These are phyloP conservation scores for Tricholoma flavovirens DNA, from an alignment of 768 basidiomycete genomes.

Conservation along the genomic window DNA sequence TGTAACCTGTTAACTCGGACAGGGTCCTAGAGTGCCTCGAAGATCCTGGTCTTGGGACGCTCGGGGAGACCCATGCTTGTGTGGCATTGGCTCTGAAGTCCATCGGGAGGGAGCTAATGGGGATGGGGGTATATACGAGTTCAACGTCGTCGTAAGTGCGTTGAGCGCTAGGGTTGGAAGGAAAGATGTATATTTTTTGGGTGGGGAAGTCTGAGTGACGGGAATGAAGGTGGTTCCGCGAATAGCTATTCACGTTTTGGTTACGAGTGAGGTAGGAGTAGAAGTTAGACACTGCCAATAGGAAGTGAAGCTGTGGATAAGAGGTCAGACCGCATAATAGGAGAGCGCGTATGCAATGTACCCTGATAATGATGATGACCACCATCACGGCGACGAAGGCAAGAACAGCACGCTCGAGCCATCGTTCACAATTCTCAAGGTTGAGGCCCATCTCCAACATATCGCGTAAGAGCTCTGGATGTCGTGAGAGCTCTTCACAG, in stretches of 20 bases:
- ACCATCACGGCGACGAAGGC: conserved; percentile 54
- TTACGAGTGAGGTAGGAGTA: conserved; percentile 52
- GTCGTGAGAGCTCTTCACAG: conserved; percentile 71
- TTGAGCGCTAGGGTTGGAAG: conserved; percentile 19
- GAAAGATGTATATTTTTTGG: conserved; percentile 64
- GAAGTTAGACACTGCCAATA: conserved; percentile 64
- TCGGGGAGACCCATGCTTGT: conserved; percentile 59
- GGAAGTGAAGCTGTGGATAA: conserved; percentile 59
- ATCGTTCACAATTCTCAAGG: conserved; percentile 76
- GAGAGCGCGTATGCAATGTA: conserved; percentile 30
- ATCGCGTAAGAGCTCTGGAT: conserved; percentile 69
- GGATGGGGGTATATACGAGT: conserved; percentile 69
- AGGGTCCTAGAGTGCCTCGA: conserved; percentile 12
- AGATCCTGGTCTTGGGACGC: conserved; percentile 16
- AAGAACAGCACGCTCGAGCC: conserved; percentile 64
- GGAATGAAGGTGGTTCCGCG: conserved; percentile 13
- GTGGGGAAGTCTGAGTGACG: conserved; percentile 13
- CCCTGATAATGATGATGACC: conserved; percentile 59
- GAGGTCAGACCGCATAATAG: conserved; percentile 4
- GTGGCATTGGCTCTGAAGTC: conserved; percentile 48
- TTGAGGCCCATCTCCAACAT: conserved; percentile 67
- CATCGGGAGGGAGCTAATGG: conserved; percentile 47
- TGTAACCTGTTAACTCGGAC: conserved; percentile 14
- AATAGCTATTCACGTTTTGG: conserved; percentile 18
- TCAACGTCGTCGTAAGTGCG: conserved; percentile 20